Base-by-base conservation (phyloP, 2,329 filamentous ascomycete species). In the Fusarium tuaranense region DNA sequence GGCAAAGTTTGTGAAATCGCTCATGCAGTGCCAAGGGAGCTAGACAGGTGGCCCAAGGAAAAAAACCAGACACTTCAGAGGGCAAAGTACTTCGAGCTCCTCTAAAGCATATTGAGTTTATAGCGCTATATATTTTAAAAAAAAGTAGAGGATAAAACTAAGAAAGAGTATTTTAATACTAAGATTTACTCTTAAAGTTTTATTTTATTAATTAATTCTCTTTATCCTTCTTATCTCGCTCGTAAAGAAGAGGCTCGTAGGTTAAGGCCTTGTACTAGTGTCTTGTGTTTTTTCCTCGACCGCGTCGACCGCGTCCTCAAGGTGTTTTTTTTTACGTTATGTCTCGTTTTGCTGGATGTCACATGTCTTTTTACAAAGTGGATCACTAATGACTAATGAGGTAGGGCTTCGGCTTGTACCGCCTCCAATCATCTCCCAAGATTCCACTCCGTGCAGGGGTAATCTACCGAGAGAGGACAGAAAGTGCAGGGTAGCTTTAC, bases 1-100 rank as follows among this genome's bases (percentile, higher is more conserved):
- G 36, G 36, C 64, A 30, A 67, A 69, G 48, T 68, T 55, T 69
- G 60, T 39, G 60, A 68, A 69, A 69, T 68, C 30, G 38, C 57
- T 68, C 46, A 36, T 55, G 57, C 22, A 69, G 67, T 69, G 46
- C n/a, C 57, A 41, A 44, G 25, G 18, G 18, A 38, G 53, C 53
- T 44, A 44, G 25, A 27, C 25, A 44, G n/a, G 12, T 7, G 16
- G 18, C 18, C 14, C 16, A 27, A 51, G 48, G 13, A 53, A 53
- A 48, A 27, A 30, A 27, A 10, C 27, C 7, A 53, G 27, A 30
- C 25, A 27, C 46, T 18, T 10, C 25, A 27, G 13, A 51, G 16
- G 46, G 25, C 16, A 27, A 51, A 53, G 44, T 27, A 48, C 44
- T 22, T 48, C 8, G 1, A 48, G 22, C 44, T 25, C 14, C 20